Evolutionary conservation across 208 protist genomes (phyloP).

Genomic region (Tritrichomonas foetus): DNA sequence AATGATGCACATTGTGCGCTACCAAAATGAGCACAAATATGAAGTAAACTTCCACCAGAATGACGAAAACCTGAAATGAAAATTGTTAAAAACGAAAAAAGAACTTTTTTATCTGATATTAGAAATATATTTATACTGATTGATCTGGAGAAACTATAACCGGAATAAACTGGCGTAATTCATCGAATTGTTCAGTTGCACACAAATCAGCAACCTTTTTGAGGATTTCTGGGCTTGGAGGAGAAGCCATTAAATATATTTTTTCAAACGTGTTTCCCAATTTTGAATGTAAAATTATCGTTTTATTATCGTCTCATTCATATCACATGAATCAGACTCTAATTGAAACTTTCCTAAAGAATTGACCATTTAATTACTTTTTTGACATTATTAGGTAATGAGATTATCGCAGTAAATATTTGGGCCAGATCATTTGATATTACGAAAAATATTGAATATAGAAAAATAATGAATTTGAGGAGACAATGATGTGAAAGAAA

Average conservation of each 20-base stretch:
- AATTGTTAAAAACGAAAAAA: not conserved
- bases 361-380: no score
- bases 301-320: no score
- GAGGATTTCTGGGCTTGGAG: not conserved
- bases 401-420: no score
- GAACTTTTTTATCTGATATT: conserved; percentile 22
- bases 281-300: no score
- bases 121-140: not conserved
- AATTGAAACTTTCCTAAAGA: no score
- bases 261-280: no score
- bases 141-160: not conserved
- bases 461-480: no score
- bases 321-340: no score
- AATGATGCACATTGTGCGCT: not conserved
- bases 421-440: no score
- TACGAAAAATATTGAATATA: no score
- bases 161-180: not conserved
- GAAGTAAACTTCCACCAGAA: not conserved
- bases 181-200: not conserved
- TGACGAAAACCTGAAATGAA: conserved; percentile 28
- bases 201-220: not conserved
- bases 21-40: conserved; percentile 23
- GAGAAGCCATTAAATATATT: not conserved
- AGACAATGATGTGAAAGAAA: no score
- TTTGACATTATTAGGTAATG: no score